A percentile compares a stretch with the other conserved stretches of the same genome.
Evolutionary conservation across 305 asterid species (phyloP).

Genomic region (Salvia sclarea): DNA sequence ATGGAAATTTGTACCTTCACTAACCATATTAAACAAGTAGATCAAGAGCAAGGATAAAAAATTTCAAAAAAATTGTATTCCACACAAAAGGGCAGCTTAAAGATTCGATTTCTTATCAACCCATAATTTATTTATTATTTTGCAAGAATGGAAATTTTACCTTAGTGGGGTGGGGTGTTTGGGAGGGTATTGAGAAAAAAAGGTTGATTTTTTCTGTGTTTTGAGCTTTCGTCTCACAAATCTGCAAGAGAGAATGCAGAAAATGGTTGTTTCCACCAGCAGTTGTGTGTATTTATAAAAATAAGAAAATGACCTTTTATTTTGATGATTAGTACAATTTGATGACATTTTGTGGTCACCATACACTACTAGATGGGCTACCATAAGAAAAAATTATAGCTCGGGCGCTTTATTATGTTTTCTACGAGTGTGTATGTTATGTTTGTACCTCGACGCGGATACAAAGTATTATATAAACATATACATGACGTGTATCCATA

Average conservation of each 20-base stretch:
- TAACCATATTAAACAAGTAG: constrained; percentile 26
- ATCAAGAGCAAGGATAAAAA: background rate
- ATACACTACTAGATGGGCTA: constrained; percentile 21
- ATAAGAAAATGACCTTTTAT: constrained; percentile 35
- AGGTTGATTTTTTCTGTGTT: constrained; percentile 16
- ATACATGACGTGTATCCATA: background rate
- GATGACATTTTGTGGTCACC: constrained; percentile 23
- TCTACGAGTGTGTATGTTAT: background rate
- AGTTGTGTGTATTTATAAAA: constrained; percentile 57
- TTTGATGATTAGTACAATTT: constrained; percentile 28
- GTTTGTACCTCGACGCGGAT: background rate
- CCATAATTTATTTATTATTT: too few relatives aligned
- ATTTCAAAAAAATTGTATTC: constrained; percentile 1
- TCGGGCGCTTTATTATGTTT: background rate
- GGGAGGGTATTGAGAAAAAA: constrained; percentile 5
- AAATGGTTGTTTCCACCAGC: constrained; percentile 55
- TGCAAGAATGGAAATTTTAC: constrained; percentile 2
- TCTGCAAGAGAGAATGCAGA: constrained; percentile 46
- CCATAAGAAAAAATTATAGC: background rate
- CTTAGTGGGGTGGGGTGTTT: constrained; percentile 28
- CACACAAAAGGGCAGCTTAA: background rate
- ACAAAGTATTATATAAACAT: too few relatives aligned
- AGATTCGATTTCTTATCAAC: background rate
- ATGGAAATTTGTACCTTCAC: constrained; percentile 23
- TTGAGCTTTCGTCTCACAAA: constrained; percentile 36